Evolutionary conservation across 2,329 filamentous ascomycete genomes (phyloP).

Genomic region (Ascochyta fabae): DNA sequence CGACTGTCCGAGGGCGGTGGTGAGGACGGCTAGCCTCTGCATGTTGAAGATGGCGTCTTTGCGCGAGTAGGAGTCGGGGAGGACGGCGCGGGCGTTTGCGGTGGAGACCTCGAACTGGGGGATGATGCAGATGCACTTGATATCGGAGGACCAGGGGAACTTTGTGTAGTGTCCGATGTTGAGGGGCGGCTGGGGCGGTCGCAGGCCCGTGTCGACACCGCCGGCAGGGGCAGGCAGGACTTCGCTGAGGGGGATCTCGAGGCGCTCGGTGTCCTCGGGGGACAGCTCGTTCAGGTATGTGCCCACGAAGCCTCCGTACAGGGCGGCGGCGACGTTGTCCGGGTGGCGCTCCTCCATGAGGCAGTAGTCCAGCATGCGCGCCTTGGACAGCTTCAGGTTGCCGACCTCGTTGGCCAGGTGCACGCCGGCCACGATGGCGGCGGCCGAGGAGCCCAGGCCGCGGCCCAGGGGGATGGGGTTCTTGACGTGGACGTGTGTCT

Average conservation of each 20-base stretch:
- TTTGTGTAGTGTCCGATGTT: conserved; percentile 97
- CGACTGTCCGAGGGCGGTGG: conserved; percentile 85
- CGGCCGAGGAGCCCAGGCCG: conserved; percentile 92
- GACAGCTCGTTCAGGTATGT: conserved; percentile 94
- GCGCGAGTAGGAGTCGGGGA: conserved; percentile 80
- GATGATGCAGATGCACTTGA: conserved; percentile 96
- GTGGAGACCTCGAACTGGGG: conserved; percentile 97
- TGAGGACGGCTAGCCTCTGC: conserved; percentile 88
- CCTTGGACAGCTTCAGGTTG: conserved; percentile 75
- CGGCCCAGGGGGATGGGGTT: conserved; percentile 94
- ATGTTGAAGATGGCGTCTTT: conserved; percentile 94
- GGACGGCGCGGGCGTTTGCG: conserved; percentile 82
- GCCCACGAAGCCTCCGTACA: conserved; percentile 96
- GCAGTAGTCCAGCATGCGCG: conserved; percentile 91
- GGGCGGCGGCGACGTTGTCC: conserved; percentile 78
- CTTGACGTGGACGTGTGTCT: conserved; percentile 91
- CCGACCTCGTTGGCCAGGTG: conserved; percentile 89
- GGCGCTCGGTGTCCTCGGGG: conserved; percentile 85
- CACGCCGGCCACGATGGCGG: conserved; percentile 95
- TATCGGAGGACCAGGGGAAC: conserved; percentile 90
- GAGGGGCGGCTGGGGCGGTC: conserved; percentile 84
- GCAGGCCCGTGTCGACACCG: conserved; percentile 85
- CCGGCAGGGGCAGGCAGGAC: conserved; percentile 90
- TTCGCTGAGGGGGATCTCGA: conserved; percentile 92
- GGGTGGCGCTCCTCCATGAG: conserved; percentile 81